Percentiles rank a stretch among this genome's conserved stretches.
Evolutionary conservation across 148 eudicot species (phyloP).

Genomic region (Bassia scoparia): DNA sequence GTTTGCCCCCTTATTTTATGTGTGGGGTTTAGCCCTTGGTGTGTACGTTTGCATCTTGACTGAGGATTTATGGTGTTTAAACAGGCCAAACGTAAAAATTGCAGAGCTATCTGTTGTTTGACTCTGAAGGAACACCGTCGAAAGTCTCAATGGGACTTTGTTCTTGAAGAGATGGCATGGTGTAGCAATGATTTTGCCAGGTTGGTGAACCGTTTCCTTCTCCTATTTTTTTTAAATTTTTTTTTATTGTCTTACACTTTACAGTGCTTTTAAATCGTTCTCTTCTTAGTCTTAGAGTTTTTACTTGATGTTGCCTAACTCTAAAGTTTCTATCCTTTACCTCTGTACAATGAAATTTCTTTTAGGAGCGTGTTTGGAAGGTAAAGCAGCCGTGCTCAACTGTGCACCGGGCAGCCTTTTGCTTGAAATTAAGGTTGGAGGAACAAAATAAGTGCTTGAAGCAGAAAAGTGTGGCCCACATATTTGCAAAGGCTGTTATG

Average conservation of each 20-base stretch:
- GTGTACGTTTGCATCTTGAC: background rate
- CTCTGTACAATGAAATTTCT: slow-evolving; percentile 8
- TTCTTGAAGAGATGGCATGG: slow-evolving; percentile 96
- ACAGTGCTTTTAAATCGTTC: background rate
- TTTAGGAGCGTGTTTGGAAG: slow-evolving; percentile 93
- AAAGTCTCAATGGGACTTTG: slow-evolving; percentile 84
- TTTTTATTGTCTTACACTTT: slow-evolving; percentile 1
- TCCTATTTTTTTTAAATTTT: no score
- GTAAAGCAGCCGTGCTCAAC: slow-evolving; percentile 70
- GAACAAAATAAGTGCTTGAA: slow-evolving; percentile 40
- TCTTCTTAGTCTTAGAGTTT: background rate
- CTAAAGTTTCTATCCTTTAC: background rate
- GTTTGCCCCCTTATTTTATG: no score
- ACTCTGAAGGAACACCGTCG: slow-evolving; percentile 37
- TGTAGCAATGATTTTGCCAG: slow-evolving; percentile 98
- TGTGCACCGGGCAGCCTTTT: slow-evolving; percentile 52
- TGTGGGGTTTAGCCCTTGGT: slow-evolving; percentile 22
- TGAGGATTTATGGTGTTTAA: slow-evolving; percentile 16
- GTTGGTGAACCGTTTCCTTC: slow-evolving; percentile 35
- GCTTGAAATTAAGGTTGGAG: slow-evolving; percentile 50
- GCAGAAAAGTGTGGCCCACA: slow-evolving; percentile 57
- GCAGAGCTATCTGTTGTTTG: slow-evolving; percentile 57
- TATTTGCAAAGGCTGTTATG: slow-evolving; percentile 68
- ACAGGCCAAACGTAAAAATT: slow-evolving; percentile 80
- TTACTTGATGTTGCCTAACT: background rate